Base-by-base conservation (phyloP, 495 filamentous ascomycete genomes). In the Neurospora intermedia region DNA sequence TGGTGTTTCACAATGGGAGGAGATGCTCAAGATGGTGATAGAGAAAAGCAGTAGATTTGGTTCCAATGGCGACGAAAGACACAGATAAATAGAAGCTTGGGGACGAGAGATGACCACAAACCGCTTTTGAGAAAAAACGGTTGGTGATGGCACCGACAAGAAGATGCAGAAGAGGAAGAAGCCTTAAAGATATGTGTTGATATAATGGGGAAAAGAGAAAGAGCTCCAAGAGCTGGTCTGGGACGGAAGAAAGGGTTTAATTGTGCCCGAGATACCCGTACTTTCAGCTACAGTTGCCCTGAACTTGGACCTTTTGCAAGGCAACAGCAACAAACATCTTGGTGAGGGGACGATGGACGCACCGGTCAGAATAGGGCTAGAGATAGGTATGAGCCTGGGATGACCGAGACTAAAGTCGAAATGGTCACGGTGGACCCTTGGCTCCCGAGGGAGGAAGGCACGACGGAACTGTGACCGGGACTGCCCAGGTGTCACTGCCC, bases 21-120 rank as follows among this genome's bases (percentile, higher is more conserved):
- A 78, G 43, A 78, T 78, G 78, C 48, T 75, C 76, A 62, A 81
- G 74, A 79, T 79, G 74, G 59, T 76, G 27, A 31, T 70, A 71
- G 72, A 69, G 73, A 75, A 76, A 69, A 77, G 73, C 73, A 73
- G 74, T 77, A 78, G 76, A 78, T 77, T 70, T 43, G 54, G 54
- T 66, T 66, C 54, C 54, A 66, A 66, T 35, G 54, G 27, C 13
- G 54, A 66, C 54, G 54, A 66, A 35, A 35, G 54, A 66, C 54
- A 66, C 54, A 66, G 54, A 66, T 66, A 66, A 66, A 66, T 66
- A 66, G 54, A 66, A 66, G 54, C 27, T 66, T 35, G 54, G 54
- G 54, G 27, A 38, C 27, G 54, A 66, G 54, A 66, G 54, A 18
- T 66, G 54, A 66, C 54, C 54, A 66, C 54, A 27, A 35, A 66